Percentiles rank a stretch among this genome's conserved stretches.
These are phyloP conservation scores for Penicillium tannophilum DNA, from an alignment of 495 filamentous ascomycete species.

Conservation along the genomic window DNA sequence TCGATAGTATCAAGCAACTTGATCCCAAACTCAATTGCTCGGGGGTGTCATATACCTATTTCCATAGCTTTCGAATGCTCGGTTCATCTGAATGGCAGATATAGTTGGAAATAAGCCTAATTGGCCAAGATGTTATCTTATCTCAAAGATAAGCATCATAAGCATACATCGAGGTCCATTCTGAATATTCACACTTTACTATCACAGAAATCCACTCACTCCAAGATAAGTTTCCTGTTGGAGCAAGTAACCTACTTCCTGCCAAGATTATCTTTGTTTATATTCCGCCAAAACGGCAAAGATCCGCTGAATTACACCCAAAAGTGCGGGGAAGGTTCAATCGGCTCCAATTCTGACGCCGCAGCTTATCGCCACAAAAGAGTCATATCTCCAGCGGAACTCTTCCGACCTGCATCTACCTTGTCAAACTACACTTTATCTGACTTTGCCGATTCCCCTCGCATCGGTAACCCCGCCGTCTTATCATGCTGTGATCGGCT, in stretches of 20 bases:
- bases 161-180: neutral
- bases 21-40: no score
- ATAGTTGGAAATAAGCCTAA: no score
- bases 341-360: neutral
- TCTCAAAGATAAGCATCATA: no score
- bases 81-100: no score
- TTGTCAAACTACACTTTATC: neutral
- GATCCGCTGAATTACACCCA: neutral
- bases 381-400: neutral
- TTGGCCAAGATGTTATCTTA: no score
- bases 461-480: neutral
- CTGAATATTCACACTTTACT: neutral
- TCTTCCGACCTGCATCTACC: neutral
- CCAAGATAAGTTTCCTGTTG: neutral
- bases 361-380: conserved; percentile 1
- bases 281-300: neutral
- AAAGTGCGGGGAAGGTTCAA: conserved; percentile 5
- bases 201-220: neutral
- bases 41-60: no score
- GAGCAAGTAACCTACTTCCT: neutral
- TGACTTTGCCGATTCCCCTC: neutral
- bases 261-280: neutral
- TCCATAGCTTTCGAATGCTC: no score
- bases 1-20: no score
- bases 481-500: neutral